Conservation (phyloP, 768 basidiomycete species). For the Trametes cinnabarina region DNA sequence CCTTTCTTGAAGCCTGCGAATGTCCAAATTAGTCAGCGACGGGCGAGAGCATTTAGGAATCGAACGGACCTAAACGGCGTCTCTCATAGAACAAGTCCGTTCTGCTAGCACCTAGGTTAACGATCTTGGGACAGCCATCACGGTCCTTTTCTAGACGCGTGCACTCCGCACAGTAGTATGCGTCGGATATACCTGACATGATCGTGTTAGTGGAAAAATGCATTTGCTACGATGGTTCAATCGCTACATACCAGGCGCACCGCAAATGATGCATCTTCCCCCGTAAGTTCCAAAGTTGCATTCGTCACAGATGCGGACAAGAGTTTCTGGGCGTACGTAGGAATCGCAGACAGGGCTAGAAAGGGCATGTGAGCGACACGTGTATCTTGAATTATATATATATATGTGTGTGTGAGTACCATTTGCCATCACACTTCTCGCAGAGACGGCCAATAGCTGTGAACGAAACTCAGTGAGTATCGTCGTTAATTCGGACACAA, state of each 20-base stretch:
- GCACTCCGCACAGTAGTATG: constrained; percentile 98
- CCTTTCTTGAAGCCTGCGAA: constrained; percentile 68
- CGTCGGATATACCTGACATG: constrained; percentile 92
- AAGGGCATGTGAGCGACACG: not conserved
- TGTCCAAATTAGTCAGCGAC: not conserved
- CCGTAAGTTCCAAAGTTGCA: constrained; percentile 99
- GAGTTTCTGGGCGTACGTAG: constrained; percentile 96
- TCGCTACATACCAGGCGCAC: constrained; percentile 69
- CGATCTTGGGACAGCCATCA: constrained; percentile 98
- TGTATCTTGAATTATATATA: not conserved
- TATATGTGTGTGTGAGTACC: too few relatives aligned
- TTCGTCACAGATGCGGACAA: constrained; percentile 98
- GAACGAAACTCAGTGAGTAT: constrained; percentile 11
- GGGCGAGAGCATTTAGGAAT: not conserved
- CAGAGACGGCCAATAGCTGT: constrained; percentile 95
- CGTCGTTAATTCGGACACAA: too few relatives aligned
- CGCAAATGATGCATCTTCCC: constrained; percentile 96
- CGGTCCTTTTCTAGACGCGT: constrained; percentile 94
- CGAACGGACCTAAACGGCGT: constrained; percentile 67
- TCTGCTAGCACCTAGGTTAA: constrained; percentile 91
- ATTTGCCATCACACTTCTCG: constrained; percentile 99
- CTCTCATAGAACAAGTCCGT: constrained; percentile 93
- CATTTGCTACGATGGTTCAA: too few relatives aligned
- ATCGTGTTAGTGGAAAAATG: too few relatives aligned
- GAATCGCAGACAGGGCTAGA: constrained; percentile 96